Evolutionary conservation across 495 filamentous ascomycete genomes (phyloP), one percentile per base, ranked within the genome.

Genomic region (Neurospora sublineolata): DNA sequence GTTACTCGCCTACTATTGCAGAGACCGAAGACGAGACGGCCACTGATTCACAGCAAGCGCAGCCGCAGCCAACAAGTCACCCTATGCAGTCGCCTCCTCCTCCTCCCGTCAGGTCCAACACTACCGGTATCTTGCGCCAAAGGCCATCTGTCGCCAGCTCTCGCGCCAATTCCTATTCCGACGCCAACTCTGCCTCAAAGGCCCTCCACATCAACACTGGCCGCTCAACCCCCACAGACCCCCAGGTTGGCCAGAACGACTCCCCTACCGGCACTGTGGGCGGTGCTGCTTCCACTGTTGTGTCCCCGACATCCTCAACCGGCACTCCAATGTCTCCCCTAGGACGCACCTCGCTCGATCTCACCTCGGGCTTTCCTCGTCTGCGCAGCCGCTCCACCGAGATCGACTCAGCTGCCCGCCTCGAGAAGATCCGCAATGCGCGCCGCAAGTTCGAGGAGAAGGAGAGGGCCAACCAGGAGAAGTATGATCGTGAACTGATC

Each of bases 401-500:
- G 52, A 74, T 85, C 23, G 84, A 86, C 76, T 78, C 83, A 9
- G 80, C 78, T 20, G 77, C 78, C 2, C 83, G 83, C 30, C 76
- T 80, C 58, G 84, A 86, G 69, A 82, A 83, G 39, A 80, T 88
- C 46, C 82, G 83, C 44, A 81, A 80, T 69, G 85, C 84, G 14
- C 85, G 86, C 41, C 84, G 84, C 71, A 84, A 83, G 70, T 88
- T 87, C 70, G 81, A 84, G 74, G 81, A 84, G 78, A 84, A 82
- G 70, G 85, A 88, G 75, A 78, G 80, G 7, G 84, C 79, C 71
- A 87, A 88, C 80, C 83, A 86, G 60, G 86, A 88, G 73, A 86
- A 85, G 75, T 84, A 84, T 68, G 86, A 83, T 44, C 85, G 83
- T n/a, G 84, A 86, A 71, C 81, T 86, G 80, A 83, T 87, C 74